Percentiles rank a stretch among this genome's conserved stretches.
Evolutionary conservation across 345 rosid species (phyloP).

Genomic region (Excoecaria cochinchinensis): DNA sequence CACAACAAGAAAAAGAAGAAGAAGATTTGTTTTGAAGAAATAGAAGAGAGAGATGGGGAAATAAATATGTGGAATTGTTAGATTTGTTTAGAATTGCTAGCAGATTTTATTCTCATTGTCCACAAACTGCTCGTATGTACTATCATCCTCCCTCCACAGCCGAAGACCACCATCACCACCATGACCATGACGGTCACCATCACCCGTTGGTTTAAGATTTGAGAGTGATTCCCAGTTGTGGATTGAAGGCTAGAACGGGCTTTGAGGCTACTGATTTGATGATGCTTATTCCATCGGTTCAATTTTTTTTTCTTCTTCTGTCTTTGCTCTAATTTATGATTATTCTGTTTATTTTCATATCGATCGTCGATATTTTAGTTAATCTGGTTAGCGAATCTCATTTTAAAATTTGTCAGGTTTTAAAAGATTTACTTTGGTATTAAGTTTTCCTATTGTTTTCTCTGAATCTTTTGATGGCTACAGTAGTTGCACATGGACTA

Average conservation of each 20-base stretch:
- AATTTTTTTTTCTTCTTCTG: background rate
- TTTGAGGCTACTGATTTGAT: constrained; percentile 23
- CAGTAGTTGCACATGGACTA: background rate
- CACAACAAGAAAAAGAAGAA: no score
- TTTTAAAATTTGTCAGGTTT: background rate
- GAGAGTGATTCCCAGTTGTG: background rate
- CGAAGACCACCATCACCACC: constrained; percentile 21
- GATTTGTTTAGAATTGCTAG: constrained; percentile 49
- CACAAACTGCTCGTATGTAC: constrained; percentile 56
- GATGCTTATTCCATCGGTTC: no score
- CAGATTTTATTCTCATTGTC: constrained; percentile 62
- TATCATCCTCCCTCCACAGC: constrained; percentile 53
- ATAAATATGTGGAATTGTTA: constrained; percentile 45
- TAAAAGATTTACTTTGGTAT: background rate
- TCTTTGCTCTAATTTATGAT: background rate
- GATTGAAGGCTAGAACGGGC: constrained; percentile 19
- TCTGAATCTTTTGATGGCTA: no score
- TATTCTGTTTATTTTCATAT: background rate
- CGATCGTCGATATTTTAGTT: background rate
- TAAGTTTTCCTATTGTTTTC: background rate
- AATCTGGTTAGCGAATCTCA: background rate
- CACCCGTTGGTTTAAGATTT: constrained; percentile 10
- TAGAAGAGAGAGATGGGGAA: constrained; percentile 47
- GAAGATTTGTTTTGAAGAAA: no score
- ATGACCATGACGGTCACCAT: background rate